A percentile compares a stretch with the other conserved stretches of the same genome.
These are phyloP conservation scores for Silene noctiflora DNA, from an alignment of 179 eudicot species.

Conservation along the genomic window DNA sequence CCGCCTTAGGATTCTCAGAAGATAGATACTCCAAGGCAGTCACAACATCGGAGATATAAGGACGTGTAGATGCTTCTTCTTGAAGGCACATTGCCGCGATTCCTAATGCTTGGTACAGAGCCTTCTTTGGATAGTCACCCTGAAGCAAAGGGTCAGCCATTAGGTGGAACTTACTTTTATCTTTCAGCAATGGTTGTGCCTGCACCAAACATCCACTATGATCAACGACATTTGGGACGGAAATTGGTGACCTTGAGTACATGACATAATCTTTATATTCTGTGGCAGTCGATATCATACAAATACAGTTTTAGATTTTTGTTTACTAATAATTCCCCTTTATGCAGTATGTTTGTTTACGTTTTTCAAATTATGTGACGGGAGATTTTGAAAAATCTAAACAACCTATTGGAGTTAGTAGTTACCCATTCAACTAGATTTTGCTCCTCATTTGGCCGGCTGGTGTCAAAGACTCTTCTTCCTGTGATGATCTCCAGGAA, in stretches of 20 bases:
- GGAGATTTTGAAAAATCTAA: no score
- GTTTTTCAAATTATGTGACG: no score
- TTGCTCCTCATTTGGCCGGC: conserved; percentile 58
- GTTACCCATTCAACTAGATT: conserved; percentile 67
- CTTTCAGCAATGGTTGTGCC: conserved; percentile 86
- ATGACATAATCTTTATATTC: no score
- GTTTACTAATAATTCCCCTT: no score
- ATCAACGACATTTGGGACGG: background rate
- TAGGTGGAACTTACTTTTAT: conserved; percentile 54
- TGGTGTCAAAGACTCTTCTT: conserved; percentile 61
- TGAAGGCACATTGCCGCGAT: conserved; percentile 93
- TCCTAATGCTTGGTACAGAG: conserved; percentile 78
- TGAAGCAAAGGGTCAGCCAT: conserved; percentile 74
- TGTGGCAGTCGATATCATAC: no score
- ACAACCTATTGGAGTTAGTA: no score
- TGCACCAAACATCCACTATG: conserved; percentile 22
- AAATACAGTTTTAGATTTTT: no score
- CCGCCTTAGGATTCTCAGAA: conserved; percentile 15
- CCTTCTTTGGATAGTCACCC: conserved; percentile 53
- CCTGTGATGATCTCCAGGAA: conserved; percentile 77
- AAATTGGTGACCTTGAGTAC: no score
- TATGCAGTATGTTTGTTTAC: no score
- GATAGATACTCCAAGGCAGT: conserved; percentile 59
- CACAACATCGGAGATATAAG: conserved; percentile 69
- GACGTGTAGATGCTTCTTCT: conserved; percentile 67